phyloP scores from a whole-genome alignment of 2,329 filamentous ascomycete species.

The Simplicillium sp. region DNA sequence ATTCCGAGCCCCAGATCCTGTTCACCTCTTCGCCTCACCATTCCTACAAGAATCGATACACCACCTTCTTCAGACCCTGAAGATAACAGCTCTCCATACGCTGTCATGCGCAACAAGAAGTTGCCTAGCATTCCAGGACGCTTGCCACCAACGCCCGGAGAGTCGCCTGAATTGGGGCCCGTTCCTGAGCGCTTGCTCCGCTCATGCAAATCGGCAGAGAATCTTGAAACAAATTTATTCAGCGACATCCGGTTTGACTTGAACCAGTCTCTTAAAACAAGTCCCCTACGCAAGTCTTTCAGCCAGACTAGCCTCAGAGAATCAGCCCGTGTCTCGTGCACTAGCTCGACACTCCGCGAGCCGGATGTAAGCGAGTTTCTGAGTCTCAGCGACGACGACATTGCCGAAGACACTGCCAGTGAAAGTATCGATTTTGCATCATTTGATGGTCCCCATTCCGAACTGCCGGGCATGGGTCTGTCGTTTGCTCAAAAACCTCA shows the following conservation, averaged over 20 bases:
- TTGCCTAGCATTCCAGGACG: constrained; percentile 15
- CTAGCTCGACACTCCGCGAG: constrained; percentile 33
- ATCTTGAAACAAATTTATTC: constrained; percentile 16
- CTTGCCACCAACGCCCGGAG: constrained; percentile 20
- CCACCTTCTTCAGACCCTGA: constrained; percentile 23
- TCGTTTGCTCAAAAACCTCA: constrained; percentile 14
- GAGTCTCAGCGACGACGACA: constrained; percentile 46
- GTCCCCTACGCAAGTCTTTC: constrained; percentile 14
- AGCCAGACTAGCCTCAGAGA: constrained; percentile 20
- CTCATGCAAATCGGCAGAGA: constrained; percentile 17
- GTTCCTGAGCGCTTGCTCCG: constrained; percentile 14
- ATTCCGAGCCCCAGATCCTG: constrained; percentile 15
- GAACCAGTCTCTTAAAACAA: constrained; percentile 14
- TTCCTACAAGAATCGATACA: constrained; percentile 17
- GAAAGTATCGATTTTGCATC: constrained; percentile 10
- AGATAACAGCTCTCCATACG: constrained; percentile 13
- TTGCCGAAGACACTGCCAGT: constrained; percentile 33
- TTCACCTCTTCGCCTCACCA: constrained; percentile 13
- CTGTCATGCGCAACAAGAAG: constrained; percentile 14
- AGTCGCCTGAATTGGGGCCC: constrained; percentile 24
- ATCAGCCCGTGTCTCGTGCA: constrained; percentile 16
- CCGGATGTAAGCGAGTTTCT: constrained; percentile 45
- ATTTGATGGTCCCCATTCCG: constrained; percentile 4
- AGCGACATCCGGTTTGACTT: constrained; percentile 16
- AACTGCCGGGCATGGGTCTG: constrained; percentile 11